Conservation (phyloP, 352 stramenopile species). For the Phytophthora litchii region DNA sequence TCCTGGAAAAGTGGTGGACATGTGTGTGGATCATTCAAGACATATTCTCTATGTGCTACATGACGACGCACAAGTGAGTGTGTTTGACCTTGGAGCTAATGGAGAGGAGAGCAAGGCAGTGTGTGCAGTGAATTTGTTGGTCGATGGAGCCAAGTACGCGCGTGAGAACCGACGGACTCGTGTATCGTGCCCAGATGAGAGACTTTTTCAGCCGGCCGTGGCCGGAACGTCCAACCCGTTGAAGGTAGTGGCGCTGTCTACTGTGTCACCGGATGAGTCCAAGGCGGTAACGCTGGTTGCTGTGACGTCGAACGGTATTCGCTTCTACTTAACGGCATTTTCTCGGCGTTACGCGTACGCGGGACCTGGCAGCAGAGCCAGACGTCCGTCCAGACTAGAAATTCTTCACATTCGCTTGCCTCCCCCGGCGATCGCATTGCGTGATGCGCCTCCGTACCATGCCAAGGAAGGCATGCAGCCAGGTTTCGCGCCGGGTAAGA, state of each 20-base stretch:
- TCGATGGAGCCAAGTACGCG: slow-evolving; percentile 79
- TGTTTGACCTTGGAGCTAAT: slow-evolving; percentile 69
- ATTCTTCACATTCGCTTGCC: slow-evolving; percentile 85
- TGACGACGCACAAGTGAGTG: slow-evolving; percentile 71
- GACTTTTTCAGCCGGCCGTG: slow-evolving; percentile 69
- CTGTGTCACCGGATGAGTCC: slow-evolving; percentile 74
- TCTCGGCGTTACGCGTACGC: slow-evolving; percentile 61
- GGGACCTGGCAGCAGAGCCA: slow-evolving; percentile 45
- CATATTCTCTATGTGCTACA: slow-evolving; percentile 93
- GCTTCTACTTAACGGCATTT: slow-evolving; percentile 93
- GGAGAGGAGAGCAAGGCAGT: slow-evolving; percentile 71
- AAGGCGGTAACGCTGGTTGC: slow-evolving; percentile 92
- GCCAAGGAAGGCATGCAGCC: slow-evolving; percentile 88
- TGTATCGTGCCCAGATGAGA: slow-evolving; percentile 83
- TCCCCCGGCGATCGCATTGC: slow-evolving; percentile 67
- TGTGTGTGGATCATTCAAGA: slow-evolving; percentile 89
- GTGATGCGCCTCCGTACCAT: slow-evolving; percentile 83
- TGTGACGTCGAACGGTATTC: slow-evolving; percentile 92
- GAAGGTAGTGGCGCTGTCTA: slow-evolving; percentile 75
- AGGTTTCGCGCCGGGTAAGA: slow-evolving; percentile 80
- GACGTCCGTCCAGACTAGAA: slow-evolving; percentile 72
- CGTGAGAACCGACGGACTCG: slow-evolving; percentile 82
- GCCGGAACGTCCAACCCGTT: slow-evolving; percentile 38
- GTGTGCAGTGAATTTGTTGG: slow-evolving; percentile 70
- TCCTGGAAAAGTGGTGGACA: slow-evolving; percentile 83